Evolutionary conservation across 1,139 yeast species (phyloP).

Genomic region (Scheffersomyces insectosa): DNA sequence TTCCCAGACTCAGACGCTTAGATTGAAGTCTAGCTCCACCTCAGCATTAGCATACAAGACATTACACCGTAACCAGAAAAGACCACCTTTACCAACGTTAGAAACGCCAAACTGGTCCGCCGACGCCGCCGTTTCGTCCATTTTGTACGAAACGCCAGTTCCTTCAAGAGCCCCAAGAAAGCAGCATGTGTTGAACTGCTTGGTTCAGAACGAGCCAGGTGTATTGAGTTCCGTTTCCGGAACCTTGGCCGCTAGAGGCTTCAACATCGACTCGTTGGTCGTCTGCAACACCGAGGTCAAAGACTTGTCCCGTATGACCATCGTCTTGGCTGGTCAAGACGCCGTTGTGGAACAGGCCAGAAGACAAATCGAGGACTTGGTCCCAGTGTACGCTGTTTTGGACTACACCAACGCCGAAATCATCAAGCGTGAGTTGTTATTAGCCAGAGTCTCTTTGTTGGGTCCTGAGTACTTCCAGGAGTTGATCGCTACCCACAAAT

Average conservation of each 20-base stretch:
- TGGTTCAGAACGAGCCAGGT: slow-evolving; percentile 98
- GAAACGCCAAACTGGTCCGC: slow-evolving; percentile 96
- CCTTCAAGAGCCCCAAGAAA: slow-evolving; percentile 67
- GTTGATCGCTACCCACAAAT: slow-evolving; percentile 82
- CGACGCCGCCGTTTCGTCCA: slow-evolving; percentile 92
- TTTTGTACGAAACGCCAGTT: slow-evolving; percentile 89
- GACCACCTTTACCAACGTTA: slow-evolving; percentile 93
- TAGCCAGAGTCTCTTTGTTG: slow-evolving; percentile 87
- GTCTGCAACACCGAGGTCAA: slow-evolving; percentile 96
- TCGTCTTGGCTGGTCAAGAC: slow-evolving; percentile 90
- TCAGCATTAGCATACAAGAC: slow-evolving; percentile 94
- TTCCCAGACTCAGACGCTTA: slow-evolving; percentile 13
- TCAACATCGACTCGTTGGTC: slow-evolving; percentile 94
- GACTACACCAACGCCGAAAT: slow-evolving; percentile 91
- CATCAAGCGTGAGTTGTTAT: slow-evolving; percentile 83
- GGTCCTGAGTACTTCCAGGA: slow-evolving; percentile 99
- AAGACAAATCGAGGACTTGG: slow-evolving; percentile 95
- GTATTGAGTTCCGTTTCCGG: slow-evolving; percentile 92
- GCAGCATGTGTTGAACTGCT: slow-evolving; percentile 91
- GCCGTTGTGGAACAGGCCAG: slow-evolving; percentile 98
- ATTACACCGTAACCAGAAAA: slow-evolving; percentile 78
- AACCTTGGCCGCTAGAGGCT: slow-evolving; percentile 95
- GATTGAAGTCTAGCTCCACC: slow-evolving; percentile 62
- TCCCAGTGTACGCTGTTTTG: slow-evolving; percentile 96
- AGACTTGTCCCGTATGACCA: slow-evolving; percentile 95